Conservation (phyloP, 2,329 filamentous ascomycete genomes). For the Aspergillus versicolor region DNA sequence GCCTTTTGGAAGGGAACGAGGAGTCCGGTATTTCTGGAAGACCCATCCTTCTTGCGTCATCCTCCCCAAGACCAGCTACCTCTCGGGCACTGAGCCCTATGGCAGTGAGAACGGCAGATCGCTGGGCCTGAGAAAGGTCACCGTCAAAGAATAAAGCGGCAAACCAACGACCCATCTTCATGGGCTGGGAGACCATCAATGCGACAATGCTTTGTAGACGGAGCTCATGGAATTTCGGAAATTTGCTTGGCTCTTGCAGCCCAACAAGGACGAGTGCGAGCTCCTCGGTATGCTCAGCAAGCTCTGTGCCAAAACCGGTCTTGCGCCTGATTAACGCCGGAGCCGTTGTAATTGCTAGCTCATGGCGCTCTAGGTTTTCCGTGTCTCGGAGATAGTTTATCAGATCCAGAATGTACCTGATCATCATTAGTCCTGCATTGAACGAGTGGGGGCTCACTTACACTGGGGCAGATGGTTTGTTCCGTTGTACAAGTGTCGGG, state of each 20-base stretch:
- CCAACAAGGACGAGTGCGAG: constrained; percentile 74
- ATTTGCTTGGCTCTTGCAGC: constrained; percentile 80
- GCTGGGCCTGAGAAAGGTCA: constrained; percentile 84
- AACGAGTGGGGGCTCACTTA: constrained; percentile 32
- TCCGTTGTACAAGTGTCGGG: constrained; percentile 76
- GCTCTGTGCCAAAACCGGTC: constrained; percentile 81
- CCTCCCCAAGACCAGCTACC: constrained; percentile 71
- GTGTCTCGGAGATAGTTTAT: constrained; percentile 75
- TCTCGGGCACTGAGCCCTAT: constrained; percentile 81
- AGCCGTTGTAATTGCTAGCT: constrained; percentile 74
- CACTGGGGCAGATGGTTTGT: constrained; percentile 81
- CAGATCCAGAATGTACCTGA: constrained; percentile 76
- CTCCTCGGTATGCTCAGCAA: constrained; percentile 79
- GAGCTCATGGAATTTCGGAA: constrained; percentile 73
- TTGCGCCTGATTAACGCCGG: constrained; percentile 83
- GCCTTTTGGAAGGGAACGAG: constrained; percentile 75
- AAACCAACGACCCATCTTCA: constrained; percentile 79
- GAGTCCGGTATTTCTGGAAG: constrained; percentile 36
- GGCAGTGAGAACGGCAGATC: constrained; percentile 76
- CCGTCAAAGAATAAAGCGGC: constrained; percentile 83
- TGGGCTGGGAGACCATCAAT: constrained; percentile 72
- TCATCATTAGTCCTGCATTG: constrained; percentile 14
- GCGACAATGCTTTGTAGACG: constrained; percentile 80
- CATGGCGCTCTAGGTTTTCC: constrained; percentile 81
- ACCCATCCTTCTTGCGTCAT: constrained; percentile 44